These are phyloP conservation scores for Pichia sp. DNA, from an alignment of 1,139 yeast species.

Conservation along the genomic window DNA sequence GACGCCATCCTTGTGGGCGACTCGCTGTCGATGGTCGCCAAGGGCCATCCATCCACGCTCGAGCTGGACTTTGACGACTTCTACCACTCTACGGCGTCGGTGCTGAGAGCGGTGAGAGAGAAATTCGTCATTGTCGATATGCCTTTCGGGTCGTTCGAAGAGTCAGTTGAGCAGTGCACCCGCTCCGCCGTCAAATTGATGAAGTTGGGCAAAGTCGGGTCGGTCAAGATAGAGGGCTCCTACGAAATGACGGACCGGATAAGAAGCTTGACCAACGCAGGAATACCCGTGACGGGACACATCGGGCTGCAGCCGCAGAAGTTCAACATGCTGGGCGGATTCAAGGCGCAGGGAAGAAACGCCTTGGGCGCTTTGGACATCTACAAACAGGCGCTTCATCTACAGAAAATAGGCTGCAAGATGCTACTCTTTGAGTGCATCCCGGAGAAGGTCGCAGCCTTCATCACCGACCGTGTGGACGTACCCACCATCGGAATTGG, in stretches of 20 bases:
- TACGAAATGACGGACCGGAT: conserved; percentile 48
- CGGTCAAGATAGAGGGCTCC: conserved; percentile 88
- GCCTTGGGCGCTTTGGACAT: conserved; percentile 54
- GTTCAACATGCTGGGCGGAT: conserved; percentile 77
- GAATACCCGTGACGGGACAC: conserved; percentile 91
- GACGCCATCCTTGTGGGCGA: conserved; percentile 85
- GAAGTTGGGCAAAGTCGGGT: conserved; percentile 62
- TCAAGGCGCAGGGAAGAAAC: conserved; percentile 74
- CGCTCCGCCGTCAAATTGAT: conserved; percentile 59
- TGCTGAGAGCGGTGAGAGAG: conserved; percentile 60
- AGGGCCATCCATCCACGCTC: conserved; percentile 77
- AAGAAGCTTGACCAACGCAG: conserved; percentile 50
- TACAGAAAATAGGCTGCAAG: conserved; percentile 78
- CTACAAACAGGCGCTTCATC: conserved; percentile 59
- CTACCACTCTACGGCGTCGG: conserved; percentile 71
- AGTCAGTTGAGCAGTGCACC: conserved; percentile 59
- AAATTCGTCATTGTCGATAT: conserved; percentile 81
- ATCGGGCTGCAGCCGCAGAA: conserved; percentile 91
- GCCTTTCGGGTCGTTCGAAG: conserved; percentile 85
- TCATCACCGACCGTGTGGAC: conserved; percentile 52
- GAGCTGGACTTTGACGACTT: conserved; percentile 76
- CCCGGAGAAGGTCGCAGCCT: conserved; percentile 68
- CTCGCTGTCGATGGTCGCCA: conserved; percentile 85
- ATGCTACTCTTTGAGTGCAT: conserved; percentile 78
- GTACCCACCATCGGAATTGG: conserved; percentile 96